Conservation (phyloP, 139 green algal species). For the Chara braunii region DNA sequence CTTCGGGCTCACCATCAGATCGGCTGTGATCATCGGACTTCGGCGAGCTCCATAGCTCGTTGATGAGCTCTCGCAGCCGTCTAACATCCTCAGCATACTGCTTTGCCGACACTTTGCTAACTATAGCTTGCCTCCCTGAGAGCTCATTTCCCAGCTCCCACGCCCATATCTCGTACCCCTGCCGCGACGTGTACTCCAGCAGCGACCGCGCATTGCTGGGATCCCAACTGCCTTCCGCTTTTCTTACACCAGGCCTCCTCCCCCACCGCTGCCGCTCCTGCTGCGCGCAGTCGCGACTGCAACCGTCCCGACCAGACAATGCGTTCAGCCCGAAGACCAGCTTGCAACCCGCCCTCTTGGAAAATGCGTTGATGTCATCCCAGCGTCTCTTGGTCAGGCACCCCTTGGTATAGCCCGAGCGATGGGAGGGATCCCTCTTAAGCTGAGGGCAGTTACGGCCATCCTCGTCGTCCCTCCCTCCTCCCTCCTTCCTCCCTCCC, state of each 20-base stretch:
- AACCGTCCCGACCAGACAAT: constrained; percentile 8
- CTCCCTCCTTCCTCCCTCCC: too few relatives aligned
- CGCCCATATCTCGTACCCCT: constrained; percentile 14
- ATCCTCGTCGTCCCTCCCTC: too few relatives aligned
- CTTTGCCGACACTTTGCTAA: neutral
- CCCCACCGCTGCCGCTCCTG: neutral
- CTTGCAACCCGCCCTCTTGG: constrained; percentile 5
- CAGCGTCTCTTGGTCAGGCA: constrained; percentile 7
- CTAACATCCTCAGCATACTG: constrained; percentile 19
- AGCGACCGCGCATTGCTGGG: constrained; percentile 14
- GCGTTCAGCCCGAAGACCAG: constrained; percentile 26
- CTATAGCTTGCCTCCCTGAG: constrained; percentile 5
- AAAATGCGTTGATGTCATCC: constrained; percentile 17
- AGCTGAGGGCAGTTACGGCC: too few relatives aligned
- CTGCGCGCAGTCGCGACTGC: too few relatives aligned
- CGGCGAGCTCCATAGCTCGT: too few relatives aligned
- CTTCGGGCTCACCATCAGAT: too few relatives aligned
- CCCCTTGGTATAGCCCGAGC: constrained; percentile 15
- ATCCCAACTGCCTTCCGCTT: constrained; percentile 21
- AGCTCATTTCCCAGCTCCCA: constrained; percentile 33
- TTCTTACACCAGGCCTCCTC: too few relatives aligned
- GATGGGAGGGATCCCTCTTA: too few relatives aligned
- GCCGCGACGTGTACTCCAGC: constrained; percentile 6
- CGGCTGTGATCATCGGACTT: too few relatives aligned
- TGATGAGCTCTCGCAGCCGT: constrained; percentile 1